Evolutionary conservation across 768 basidiomycete species (phyloP).

Genomic region (Psilocybe sp.): DNA sequence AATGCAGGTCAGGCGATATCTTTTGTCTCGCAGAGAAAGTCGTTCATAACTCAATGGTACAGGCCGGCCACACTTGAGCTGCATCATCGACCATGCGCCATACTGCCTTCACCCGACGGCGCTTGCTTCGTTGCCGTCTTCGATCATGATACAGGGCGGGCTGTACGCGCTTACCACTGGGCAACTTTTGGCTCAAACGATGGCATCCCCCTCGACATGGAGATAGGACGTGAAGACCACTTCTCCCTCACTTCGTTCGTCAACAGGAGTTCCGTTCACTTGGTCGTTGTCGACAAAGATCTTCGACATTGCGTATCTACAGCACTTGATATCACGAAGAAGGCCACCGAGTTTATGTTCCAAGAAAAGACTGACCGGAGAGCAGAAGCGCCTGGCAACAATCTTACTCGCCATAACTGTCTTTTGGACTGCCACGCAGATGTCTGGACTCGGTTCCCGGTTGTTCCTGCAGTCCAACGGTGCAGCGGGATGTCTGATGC

Average conservation of each 20-base stretch:
- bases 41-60: not conserved
- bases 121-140: not conserved
- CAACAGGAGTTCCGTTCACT: constrained; percentile 37
- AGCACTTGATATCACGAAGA: constrained; percentile 51
- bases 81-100: constrained; percentile 5
- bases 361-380: constrained; percentile 33
- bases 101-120: not conserved
- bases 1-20: constrained; percentile 51
- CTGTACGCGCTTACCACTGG: constrained; percentile 50
- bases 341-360: constrained; percentile 55
- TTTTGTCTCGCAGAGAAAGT: too few species aligned
- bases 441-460: constrained; percentile 62
- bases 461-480: constrained; percentile 48
- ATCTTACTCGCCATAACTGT: constrained; percentile 39
- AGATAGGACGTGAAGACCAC: constrained; percentile 19
- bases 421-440: constrained; percentile 54
- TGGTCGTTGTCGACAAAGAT: constrained; percentile 21
- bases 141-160: constrained; percentile 1
- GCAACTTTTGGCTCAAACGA: constrained; percentile 49
- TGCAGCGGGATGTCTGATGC: constrained; percentile 33
- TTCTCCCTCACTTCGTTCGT: constrained; percentile 43
- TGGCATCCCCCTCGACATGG: constrained; percentile 35
- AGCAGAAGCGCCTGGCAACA: constrained; percentile 11
- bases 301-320: constrained; percentile 32
- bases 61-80: not conserved